Evolutionary conservation across 2,329 filamentous ascomycete genomes (phyloP).

Genomic region (Nigrospora osmanthi): DNA sequence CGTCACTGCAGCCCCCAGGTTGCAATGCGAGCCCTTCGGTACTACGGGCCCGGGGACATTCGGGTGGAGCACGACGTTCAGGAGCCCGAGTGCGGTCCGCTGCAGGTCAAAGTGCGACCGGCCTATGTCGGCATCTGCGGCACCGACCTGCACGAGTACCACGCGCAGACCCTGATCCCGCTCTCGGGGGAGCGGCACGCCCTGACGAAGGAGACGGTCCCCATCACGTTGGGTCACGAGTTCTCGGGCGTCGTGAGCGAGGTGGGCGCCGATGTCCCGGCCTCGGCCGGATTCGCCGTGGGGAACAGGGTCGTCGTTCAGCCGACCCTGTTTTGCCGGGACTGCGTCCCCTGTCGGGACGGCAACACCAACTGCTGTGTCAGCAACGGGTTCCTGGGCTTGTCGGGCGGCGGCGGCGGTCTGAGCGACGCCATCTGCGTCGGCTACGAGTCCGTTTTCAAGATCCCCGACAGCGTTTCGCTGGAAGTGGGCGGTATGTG

Average conservation of each 20-base stretch:
- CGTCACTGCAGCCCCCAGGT: no score
- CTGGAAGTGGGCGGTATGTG: conserved; percentile 37
- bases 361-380: conserved; percentile 51
- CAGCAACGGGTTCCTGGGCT: conserved; percentile 28
- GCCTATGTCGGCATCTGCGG: conserved; percentile 25
- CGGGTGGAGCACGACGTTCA: conserved; percentile 10
- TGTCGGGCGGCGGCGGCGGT: conserved; percentile 41
- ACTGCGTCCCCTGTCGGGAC: conserved; percentile 45
- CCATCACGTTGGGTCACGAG: conserved; percentile 57
- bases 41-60: conserved; percentile 12
- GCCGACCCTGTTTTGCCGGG: conserved; percentile 50
- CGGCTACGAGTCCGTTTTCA: conserved; percentile 36
- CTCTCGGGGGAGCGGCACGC: conserved; percentile 36
- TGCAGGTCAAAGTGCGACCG: conserved; percentile 16
- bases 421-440: conserved; percentile 47
- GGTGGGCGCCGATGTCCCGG: conserved; percentile 40
- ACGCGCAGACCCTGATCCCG: conserved; percentile 19
- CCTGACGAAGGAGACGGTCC: conserved; percentile 47
- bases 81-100: conserved; percentile 11
- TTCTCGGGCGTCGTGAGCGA: conserved; percentile 53
- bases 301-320: conserved; percentile 53
- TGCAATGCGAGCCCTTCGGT: conserved; percentile 12
- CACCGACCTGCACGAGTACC: conserved; percentile 24
- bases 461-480: conserved; percentile 41
- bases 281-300: conserved; percentile 28